Percentiles rank a stretch among this genome's conserved stretches.
phyloP scores from a whole-genome alignment of 2,329 filamentous ascomycete genomes.

The Neonectria neomacrospora region DNA sequence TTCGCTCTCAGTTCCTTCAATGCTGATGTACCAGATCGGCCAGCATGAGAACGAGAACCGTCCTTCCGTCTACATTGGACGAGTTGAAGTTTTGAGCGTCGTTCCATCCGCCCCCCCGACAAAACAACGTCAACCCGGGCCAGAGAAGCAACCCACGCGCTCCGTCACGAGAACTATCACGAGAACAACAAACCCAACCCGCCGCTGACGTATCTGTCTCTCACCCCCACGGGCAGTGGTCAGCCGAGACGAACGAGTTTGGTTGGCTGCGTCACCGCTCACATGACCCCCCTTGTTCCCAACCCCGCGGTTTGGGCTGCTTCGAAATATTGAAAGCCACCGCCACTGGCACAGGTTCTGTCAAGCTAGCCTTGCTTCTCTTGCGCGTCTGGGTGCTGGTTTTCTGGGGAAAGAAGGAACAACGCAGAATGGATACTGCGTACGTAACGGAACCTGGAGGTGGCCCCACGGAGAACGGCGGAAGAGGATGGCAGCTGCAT shows the following conservation, averaged over 20 bases:
- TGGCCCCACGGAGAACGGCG: not conserved
- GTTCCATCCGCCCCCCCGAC: no score
- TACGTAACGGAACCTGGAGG: constrained; percentile 11
- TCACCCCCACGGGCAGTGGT: constrained; percentile 3
- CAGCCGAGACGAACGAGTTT: constrained; percentile 10
- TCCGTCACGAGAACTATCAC: constrained; percentile 8
- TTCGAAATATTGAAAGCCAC: not conserved
- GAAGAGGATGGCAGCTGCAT: not conserved
- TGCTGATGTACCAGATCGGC: constrained; percentile 1
- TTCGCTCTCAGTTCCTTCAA: not conserved
- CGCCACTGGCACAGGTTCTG: no score
- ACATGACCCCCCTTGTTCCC: constrained; percentile 32
- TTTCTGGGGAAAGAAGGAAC: not conserved
- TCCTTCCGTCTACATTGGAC: not conserved
- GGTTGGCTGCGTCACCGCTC: constrained; percentile 27
- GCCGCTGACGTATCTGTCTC: constrained; percentile 3
- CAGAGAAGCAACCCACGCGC: not conserved
- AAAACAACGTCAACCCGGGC: no score
- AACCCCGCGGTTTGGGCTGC: not conserved
- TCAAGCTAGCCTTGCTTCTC: constrained; percentile 8
- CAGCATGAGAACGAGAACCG: not conserved
- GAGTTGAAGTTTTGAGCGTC: not conserved
- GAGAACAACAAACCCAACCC: not conserved
- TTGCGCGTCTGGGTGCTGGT: not conserved
- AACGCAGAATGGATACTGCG: not conserved